These are phyloP conservation scores for Allomyces macrogynus DNA, from an alignment of 192 early-diverging fungal genomes.

Conservation along the genomic window DNA sequence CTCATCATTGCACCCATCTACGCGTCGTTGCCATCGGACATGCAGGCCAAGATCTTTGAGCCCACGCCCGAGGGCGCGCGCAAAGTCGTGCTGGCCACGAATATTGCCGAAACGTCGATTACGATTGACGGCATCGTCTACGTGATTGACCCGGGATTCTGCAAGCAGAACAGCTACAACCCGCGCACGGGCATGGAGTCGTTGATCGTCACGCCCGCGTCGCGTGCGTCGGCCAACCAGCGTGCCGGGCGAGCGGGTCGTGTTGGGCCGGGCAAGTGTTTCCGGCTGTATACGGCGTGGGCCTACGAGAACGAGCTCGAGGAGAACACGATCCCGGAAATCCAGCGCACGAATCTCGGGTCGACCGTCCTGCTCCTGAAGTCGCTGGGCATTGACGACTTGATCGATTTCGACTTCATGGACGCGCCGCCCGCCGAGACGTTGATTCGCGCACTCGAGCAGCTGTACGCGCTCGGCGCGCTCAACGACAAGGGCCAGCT, in stretches of 20 bases:
- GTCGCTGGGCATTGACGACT: constrained; percentile 89
- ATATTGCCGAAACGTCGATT: constrained; percentile 97
- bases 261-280: constrained; percentile 92
- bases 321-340: constrained; percentile 87
- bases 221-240: constrained; percentile 83
- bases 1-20: constrained; percentile 93
- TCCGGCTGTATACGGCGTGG: constrained; percentile 80
- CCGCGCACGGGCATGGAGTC: constrained; percentile 92
- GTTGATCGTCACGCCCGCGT: constrained; percentile 83
- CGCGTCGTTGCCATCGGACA: constrained; percentile 82
- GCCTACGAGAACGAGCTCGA: constrained; percentile 88
- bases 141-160: constrained; percentile 96
- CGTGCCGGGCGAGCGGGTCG: constrained; percentile 87
- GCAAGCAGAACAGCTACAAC: constrained; percentile 89
- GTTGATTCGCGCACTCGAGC: constrained; percentile 76
- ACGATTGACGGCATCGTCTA: constrained; percentile 92
- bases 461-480: constrained; percentile 76
- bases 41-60: constrained; percentile 94
- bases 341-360: constrained; percentile 82
- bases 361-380: constrained; percentile 81
- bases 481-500: constrained; percentile 80
- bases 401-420: constrained; percentile 96
- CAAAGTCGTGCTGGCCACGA: constrained; percentile 92
- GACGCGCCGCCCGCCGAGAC: constrained; percentile 89
- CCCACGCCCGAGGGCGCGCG: constrained; percentile 80